These are phyloP conservation scores for Dissophora ornata DNA, from an alignment of 192 early-diverging fungal species.

Conservation along the genomic window DNA sequence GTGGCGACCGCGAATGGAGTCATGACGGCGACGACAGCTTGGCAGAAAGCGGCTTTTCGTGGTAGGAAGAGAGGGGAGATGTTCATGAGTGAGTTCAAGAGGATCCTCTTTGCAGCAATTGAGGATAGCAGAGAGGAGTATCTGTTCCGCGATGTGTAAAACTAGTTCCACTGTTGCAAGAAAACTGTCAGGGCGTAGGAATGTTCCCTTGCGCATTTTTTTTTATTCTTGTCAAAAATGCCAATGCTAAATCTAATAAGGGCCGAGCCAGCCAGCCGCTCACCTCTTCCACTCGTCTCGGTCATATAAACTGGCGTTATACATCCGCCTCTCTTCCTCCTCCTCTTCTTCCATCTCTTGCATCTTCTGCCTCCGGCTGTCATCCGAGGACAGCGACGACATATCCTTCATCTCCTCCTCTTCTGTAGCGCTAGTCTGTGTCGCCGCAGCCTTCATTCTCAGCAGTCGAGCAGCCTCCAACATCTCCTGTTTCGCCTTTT, in stretches of 20 bases:
- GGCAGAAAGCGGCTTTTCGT: constrained; percentile 42
- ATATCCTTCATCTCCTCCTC: constrained; percentile 23
- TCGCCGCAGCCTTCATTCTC: constrained; percentile 21
- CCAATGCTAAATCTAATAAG: too few relatives aligned
- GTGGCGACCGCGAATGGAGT: constrained; percentile 23
- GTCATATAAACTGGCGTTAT: constrained; percentile 5
- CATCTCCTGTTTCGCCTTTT: constrained; percentile 36
- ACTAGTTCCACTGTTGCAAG: too few relatives aligned
- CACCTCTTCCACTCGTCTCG: constrained; percentile 18
- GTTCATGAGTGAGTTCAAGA: constrained; percentile 26
- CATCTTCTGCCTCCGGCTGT: background rate
- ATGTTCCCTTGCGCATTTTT: constrained; percentile 4
- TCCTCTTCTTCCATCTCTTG: background rate
- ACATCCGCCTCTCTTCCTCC: constrained; percentile 1
- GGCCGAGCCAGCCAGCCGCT: too few relatives aligned
- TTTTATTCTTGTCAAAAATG: background rate
- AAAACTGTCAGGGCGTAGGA: too few relatives aligned
- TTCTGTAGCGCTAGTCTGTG: background rate
- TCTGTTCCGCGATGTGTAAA: constrained; percentile 9
- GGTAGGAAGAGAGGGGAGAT: constrained; percentile 21
- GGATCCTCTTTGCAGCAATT: constrained; percentile 32
- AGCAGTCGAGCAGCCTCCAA: constrained; percentile 38
- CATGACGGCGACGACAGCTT: constrained; percentile 25
- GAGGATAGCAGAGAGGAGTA: constrained; percentile 8
- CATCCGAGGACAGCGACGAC: background rate